Evolutionary conservation across 306 rosid species (phyloP), one percentile per base, ranked within the genome.

Genomic region (Crataegus laevigata): DNA sequence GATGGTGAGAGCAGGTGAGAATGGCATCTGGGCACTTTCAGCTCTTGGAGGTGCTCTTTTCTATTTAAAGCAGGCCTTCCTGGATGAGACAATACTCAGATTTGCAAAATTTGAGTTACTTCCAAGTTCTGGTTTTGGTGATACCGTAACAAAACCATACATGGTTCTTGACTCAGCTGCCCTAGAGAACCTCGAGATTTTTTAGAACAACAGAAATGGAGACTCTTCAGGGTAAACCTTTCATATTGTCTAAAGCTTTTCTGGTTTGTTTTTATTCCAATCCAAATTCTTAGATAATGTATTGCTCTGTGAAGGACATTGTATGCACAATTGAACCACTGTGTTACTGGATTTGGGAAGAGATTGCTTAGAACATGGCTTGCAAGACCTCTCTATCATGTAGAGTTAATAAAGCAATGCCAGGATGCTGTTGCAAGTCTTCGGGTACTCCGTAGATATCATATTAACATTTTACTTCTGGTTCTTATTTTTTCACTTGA

Each of bases 101-200:
- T 94, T 87, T 90, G 99, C 96, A n/a, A 88, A 85, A 71, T 94
- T 89, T 82, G 97, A 94, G 87, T 78, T 85, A 76, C 93, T 94
- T 75, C 96, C 97, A 52, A 85, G 84, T 77, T 83, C 92, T 87
- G 91, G 89, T 72, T 84, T 89, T 65, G 34, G 81, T 15, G 85
- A 82, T 60, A 71, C 85, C 52, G 81, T 84, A 72, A 85, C 96
- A 77, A 94, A 90, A 76, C 96, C 96, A 65, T 92, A 87, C 85
- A 81, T 94, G 96, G 89, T 94, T 85, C 96, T 94, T 82, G 96
- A 94, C 78, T 92, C 97, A 40, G 93, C 94, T 75, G 96, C 97
- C 72, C 6, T 94, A 51, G 98, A 94, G 87, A 94, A 89, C 80
- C 98, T 94, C 81, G 98, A 94, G 84, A 87, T 91, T 75, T 94